phyloP scores from a whole-genome alignment of 441 rosid genomes.

The Corymbia calophylla region DNA sequence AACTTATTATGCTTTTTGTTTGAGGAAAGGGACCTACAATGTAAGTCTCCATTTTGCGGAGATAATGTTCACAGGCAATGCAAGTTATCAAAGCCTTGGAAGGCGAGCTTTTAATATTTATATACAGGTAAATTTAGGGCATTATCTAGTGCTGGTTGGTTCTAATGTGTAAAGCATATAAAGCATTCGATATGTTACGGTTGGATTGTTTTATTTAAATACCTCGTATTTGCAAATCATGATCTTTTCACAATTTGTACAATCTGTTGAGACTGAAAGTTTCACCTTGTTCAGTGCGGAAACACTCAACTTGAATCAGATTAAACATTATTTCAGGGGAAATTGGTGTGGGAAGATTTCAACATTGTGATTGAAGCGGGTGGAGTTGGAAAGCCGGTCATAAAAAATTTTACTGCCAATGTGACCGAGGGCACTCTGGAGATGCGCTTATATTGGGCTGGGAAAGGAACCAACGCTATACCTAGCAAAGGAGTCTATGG shows the following conservation, averaged over 20 bases:
- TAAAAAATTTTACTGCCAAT: neutral
- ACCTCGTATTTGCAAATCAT: neutral
- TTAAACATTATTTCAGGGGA: neutral
- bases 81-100: neutral
- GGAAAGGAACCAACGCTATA: neutral
- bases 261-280: neutral
- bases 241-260: neutral
- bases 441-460: neutral
- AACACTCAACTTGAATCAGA: neutral
- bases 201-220: neutral
- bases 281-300: neutral
- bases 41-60: neutral
- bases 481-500: neutral
- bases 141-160: neutral
- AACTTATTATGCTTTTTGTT: neutral
- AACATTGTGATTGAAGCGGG: neutral
- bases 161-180: neutral
- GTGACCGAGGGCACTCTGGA: neutral
- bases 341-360: neutral
- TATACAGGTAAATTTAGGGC: neutral
- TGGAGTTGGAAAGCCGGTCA: neutral
- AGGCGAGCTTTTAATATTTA: neutral
- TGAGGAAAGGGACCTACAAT: neutral
- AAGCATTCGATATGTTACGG: neutral
- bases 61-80: neutral